These are phyloP conservation scores for Laguncularia racemosa DNA, from an alignment of 345 rosid species.

Conservation along the genomic window DNA sequence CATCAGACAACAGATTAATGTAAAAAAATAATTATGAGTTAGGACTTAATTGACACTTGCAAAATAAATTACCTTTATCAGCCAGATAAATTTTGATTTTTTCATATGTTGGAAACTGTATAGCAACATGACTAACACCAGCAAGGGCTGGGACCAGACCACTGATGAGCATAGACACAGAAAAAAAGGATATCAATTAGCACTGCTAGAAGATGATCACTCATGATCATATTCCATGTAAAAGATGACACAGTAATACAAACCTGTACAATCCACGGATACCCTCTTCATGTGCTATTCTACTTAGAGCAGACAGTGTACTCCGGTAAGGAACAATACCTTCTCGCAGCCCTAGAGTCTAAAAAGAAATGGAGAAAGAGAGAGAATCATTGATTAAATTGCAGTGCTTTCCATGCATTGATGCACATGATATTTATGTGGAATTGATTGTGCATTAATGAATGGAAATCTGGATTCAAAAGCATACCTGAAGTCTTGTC, in stretches of 20 bases:
- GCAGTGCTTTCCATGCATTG: too few species aligned
- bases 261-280: constrained; percentile 86
- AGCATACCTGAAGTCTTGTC: constrained; percentile 74
- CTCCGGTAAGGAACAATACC: constrained; percentile 63
- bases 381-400: too few species aligned
- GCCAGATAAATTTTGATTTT: constrained; percentile 65
- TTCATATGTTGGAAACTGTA: constrained; percentile 82
- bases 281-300: constrained; percentile 77
- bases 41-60: background rate
- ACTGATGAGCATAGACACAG: too few species aligned
- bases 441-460: too few species aligned
- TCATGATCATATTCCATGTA: too few species aligned
- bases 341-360: constrained; percentile 77
- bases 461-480: background rate
- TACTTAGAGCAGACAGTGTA: constrained; percentile 69
- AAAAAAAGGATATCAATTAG: constrained; percentile 2
- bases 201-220: too few species aligned
- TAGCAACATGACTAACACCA: constrained; percentile 92
- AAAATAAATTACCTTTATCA: constrained; percentile 30
- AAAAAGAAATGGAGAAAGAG: constrained; percentile 9
- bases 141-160: constrained; percentile 88
- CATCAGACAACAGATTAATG: too few species aligned
- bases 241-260: background rate
- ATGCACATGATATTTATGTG: too few species aligned
- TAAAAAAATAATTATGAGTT: background rate